Evolutionary conservation across 2,329 filamentous ascomycete genomes (phyloP).

Genomic region (Paecilomyces sp.): DNA sequence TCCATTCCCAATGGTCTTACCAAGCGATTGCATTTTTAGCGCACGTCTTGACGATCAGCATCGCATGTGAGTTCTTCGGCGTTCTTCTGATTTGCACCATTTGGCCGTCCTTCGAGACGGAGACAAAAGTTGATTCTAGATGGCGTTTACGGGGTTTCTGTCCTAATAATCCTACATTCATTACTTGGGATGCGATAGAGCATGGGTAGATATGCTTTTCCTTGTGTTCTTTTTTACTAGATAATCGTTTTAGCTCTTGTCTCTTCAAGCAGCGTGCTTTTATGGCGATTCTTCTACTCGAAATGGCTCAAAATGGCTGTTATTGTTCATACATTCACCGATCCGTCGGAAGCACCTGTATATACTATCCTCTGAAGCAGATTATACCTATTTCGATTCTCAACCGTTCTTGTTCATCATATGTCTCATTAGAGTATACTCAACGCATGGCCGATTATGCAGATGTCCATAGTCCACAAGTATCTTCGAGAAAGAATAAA

Average conservation of each 20-base stretch:
- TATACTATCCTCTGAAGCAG: neutral
- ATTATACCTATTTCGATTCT: neutral
- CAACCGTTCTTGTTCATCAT: neutral
- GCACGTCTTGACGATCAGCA: conserved; percentile 17
- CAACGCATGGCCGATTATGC: neutral
- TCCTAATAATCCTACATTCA: neutral
- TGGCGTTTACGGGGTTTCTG: neutral
- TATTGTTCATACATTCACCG: neutral
- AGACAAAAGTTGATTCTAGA: neutral
- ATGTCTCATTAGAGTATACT: neutral
- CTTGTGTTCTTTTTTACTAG: neutral
- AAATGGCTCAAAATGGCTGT: neutral
- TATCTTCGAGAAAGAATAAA: neutral
- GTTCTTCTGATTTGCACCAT: conserved; percentile 9
- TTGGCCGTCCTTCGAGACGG: neutral
- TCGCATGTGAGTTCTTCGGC: conserved; percentile 14
- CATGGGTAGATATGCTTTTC: neutral
- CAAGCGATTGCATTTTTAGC: conserved; percentile 27
- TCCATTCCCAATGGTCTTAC: conserved; percentile 5
- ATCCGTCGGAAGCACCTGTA: neutral
- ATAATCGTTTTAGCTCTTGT: neutral
- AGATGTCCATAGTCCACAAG: neutral
- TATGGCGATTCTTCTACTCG: neutral
- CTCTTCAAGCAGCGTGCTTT: neutral
- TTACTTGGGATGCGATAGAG: neutral